Evolutionary conservation across 805 yeast species (phyloP).

Genomic region (Pichia deserticola): DNA sequence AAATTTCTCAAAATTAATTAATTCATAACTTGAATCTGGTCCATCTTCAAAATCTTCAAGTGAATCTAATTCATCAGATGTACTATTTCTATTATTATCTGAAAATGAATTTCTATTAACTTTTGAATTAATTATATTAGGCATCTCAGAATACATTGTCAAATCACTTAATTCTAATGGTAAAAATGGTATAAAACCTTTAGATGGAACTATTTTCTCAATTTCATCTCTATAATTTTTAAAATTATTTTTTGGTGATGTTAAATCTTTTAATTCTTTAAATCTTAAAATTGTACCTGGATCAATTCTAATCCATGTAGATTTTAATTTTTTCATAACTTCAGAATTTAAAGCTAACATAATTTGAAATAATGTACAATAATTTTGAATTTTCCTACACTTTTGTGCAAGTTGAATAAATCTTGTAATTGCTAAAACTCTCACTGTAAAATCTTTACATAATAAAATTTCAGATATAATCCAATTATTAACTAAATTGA

Average conservation of each 20-base stretch:
- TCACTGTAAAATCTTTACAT: slow-evolving; percentile 50
- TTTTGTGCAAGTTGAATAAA: slow-evolving; percentile 81
- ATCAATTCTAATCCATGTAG: slow-evolving; percentile 69
- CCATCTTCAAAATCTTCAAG: slow-evolving; percentile 7
- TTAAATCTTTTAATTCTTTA: slow-evolving; percentile 58
- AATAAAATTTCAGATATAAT: slow-evolving; percentile 78
- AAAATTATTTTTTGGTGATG: slow-evolving; percentile 73
- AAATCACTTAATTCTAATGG: slow-evolving; percentile 82
- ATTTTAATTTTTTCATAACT: slow-evolving; percentile 47
- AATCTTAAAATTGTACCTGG: slow-evolving; percentile 66
- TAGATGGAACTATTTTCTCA: slow-evolving; percentile 45
- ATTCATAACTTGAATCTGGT: slow-evolving; percentile 25
- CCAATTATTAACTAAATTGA: slow-evolving; percentile 89
- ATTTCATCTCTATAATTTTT: slow-evolving; percentile 56
- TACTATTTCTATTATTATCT: too few species aligned
- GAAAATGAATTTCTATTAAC: not conserved
- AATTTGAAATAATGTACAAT: slow-evolving; percentile 81
- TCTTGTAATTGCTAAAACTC: slow-evolving; percentile 68
- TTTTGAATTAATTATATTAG: slow-evolving; percentile 34
- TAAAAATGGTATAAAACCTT: slow-evolving; percentile 85
- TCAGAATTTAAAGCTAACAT: slow-evolving; percentile 71
- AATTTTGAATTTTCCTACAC: slow-evolving; percentile 69
- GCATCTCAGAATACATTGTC: slow-evolving; percentile 62
- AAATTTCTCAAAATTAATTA: slow-evolving; percentile 74
- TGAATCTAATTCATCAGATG: slow-evolving; percentile 5